phyloP scores from a whole-genome alignment of 2,329 filamentous ascomycete species.

The Aureobasidium melanogenum region DNA sequence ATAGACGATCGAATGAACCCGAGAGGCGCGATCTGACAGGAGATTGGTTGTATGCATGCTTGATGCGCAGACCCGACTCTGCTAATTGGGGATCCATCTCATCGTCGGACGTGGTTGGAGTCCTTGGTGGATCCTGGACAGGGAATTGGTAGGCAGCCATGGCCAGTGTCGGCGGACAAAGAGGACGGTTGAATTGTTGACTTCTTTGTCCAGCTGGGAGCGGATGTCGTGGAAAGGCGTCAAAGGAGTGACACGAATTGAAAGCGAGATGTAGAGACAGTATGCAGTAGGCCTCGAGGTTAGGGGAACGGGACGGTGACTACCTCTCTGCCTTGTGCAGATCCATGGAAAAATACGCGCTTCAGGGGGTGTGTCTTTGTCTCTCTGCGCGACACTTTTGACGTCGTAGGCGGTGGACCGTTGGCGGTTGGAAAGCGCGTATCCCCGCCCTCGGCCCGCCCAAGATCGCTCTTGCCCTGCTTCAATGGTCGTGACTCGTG shows the following conservation, averaged over 20 bases:
- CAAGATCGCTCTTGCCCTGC: neutral
- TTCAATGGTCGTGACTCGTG: neutral
- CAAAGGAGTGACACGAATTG: neutral
- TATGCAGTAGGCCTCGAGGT: neutral
- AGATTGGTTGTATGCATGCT: slow-evolving; percentile 14
- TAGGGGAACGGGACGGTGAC: neutral
- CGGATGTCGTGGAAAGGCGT: neutral
- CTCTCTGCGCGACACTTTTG: slow-evolving; percentile 11
- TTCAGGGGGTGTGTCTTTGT: neutral
- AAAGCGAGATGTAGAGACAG: neutral
- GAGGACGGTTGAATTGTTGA: neutral
- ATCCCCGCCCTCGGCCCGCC: slow-evolving; percentile 4
- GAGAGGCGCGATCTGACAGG: slow-evolving; percentile 10
- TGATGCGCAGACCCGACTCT: slow-evolving; percentile 16
- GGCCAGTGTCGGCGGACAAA: neutral
- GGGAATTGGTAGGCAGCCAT: slow-evolving; percentile 52
- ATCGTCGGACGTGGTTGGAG: slow-evolving; percentile 53
- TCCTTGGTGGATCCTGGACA: slow-evolving; percentile 52
- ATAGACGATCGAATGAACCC: slow-evolving; percentile 9
- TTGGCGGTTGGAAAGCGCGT: neutral
- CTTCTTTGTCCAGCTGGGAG: slow-evolving; percentile 3
- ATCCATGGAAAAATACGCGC: slow-evolving; percentile 8
- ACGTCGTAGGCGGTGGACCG: neutral
- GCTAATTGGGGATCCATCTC: slow-evolving; percentile 24
- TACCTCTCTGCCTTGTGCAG: neutral